Evolutionary conservation across 2,329 filamentous ascomycete species (phyloP).

Genomic region (Claviceps citrina): DNA sequence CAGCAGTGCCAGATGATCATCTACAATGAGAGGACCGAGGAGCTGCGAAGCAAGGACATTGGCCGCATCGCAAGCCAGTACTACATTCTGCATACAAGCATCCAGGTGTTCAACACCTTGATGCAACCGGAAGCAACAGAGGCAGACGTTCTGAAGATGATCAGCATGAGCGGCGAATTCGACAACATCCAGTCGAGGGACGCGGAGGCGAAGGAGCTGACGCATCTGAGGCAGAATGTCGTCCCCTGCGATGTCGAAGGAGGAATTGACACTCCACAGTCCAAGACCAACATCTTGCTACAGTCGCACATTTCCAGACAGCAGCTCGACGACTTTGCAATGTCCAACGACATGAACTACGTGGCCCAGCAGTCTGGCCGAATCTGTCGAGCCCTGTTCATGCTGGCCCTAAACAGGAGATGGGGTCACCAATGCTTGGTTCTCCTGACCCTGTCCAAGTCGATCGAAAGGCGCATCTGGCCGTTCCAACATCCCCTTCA

Average conservation of each 20-base stretch:
- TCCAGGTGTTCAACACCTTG: constrained; percentile 91
- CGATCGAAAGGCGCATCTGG: constrained; percentile 93
- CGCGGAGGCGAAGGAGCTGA: constrained; percentile 77
- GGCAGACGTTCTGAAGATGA: constrained; percentile 88
- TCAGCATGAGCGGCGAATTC: constrained; percentile 94
- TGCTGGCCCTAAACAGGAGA: constrained; percentile 86
- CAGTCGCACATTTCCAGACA: constrained; percentile 87
- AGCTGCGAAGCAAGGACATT: constrained; percentile 84
- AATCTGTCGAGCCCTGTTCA: constrained; percentile 88
- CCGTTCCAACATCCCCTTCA: constrained; percentile 86
- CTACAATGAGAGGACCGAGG: constrained; percentile 87
- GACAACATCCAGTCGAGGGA: constrained; percentile 92
- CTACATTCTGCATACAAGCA: constrained; percentile 84
- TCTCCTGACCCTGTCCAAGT: constrained; percentile 81
- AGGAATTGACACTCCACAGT: constrained; percentile 55
- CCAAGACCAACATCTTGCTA: constrained; percentile 89
- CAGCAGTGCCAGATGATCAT: constrained; percentile 98
- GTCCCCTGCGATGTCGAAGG: constrained; percentile 68
- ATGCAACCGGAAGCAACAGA: constrained; percentile 79
- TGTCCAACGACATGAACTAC: constrained; percentile 84
- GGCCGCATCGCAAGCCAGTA: constrained; percentile 94
- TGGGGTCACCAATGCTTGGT: constrained; percentile 96
- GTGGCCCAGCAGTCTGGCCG: constrained; percentile 89
- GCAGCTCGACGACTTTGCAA: constrained; percentile 80
- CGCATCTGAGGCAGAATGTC: constrained; percentile 51